Percentiles rank a stretch among this genome's conserved stretches.
Evolutionary conservation across 805 yeast genomes (phyloP).

Genomic region (Pichia californica): DNA sequence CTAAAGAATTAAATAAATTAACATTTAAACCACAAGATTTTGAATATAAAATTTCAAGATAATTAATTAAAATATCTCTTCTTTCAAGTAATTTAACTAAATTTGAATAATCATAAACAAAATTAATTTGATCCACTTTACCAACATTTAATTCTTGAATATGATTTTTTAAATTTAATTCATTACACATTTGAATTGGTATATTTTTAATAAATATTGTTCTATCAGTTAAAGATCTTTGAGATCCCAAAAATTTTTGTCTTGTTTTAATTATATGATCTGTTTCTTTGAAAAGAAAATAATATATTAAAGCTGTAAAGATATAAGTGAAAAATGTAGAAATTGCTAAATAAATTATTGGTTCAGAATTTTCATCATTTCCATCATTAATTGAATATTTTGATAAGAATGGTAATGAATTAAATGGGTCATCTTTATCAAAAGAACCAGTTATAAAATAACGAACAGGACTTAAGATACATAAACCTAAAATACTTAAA

Average conservation of each 20-base stretch:
- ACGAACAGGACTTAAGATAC: constrained; percentile 46
- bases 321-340: constrained; percentile 51
- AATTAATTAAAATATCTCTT: constrained; percentile 28
- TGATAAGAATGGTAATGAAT: too few species aligned
- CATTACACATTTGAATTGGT: constrained; percentile 41
- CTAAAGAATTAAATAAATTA: constrained; percentile 22
- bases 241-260: constrained; percentile 53
- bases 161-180: constrained; percentile 38
- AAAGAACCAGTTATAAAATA: constrained; percentile 45
- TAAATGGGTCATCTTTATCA: constrained; percentile 28
- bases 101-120: constrained; percentile 37
- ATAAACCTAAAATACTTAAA: constrained; percentile 40
- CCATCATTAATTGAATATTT: background rate
- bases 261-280: constrained; percentile 43
- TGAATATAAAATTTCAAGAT: constrained; percentile 39
- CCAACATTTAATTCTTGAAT: constrained; percentile 53
- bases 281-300: constrained; percentile 41
- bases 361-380: constrained; percentile 20
- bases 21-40: constrained; percentile 37
- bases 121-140: constrained; percentile 42
- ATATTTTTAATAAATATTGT: constrained; percentile 52
- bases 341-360: constrained; percentile 38
- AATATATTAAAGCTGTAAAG: constrained; percentile 43
- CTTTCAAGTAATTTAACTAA: constrained; percentile 33
- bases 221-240: constrained; percentile 53